A percentile compares a stretch with the other conserved stretches of the same genome.
Evolutionary conservation across 2,329 filamentous ascomycete genomes (phyloP).

Genomic region (Cytospora chrysosperma): DNA sequence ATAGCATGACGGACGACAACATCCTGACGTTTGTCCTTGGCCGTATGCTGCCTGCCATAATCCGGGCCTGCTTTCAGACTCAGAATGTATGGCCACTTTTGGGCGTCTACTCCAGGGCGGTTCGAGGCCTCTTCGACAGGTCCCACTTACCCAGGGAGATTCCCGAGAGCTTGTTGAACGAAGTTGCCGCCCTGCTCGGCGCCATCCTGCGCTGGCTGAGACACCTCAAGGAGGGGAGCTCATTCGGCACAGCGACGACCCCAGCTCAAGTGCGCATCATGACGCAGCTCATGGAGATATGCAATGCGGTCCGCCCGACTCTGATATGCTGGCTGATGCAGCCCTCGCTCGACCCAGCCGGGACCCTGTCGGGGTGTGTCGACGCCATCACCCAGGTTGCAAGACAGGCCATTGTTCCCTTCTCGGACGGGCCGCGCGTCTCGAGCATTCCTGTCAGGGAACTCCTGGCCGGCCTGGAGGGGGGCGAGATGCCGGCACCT

Average conservation of each 20-base stretch:
- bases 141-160: slow-evolving; percentile 40
- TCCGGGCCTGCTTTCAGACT: slow-evolving; percentile 39
- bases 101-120: slow-evolving; percentile 48
- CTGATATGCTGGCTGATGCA: slow-evolving; percentile 19
- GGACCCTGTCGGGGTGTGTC: slow-evolving; percentile 7
- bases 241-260: slow-evolving; percentile 17
- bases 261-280: slow-evolving; percentile 30
- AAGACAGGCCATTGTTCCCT: slow-evolving; percentile 1
- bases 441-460: not conserved
- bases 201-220: slow-evolving; percentile 30
- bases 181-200: slow-evolving; percentile 35
- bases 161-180: slow-evolving; percentile 33
- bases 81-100: slow-evolving; percentile 47
- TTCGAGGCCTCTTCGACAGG: slow-evolving; percentile 38
- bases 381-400: slow-evolving; percentile 3
- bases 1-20: slow-evolving; percentile 46
- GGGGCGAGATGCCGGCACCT: not conserved
- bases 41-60: slow-evolving; percentile 55
- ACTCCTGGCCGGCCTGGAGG: slow-evolving; percentile 7
- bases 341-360: not conserved
- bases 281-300: slow-evolving; percentile 10
- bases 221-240: slow-evolving; percentile 7
- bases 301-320: slow-evolving; percentile 17
- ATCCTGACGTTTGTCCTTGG: slow-evolving; percentile 49
- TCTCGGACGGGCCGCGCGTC: not conserved